Conservation (phyloP, 2,329 filamentous ascomycete species). For the Trichoderma cornu-damae region DNA sequence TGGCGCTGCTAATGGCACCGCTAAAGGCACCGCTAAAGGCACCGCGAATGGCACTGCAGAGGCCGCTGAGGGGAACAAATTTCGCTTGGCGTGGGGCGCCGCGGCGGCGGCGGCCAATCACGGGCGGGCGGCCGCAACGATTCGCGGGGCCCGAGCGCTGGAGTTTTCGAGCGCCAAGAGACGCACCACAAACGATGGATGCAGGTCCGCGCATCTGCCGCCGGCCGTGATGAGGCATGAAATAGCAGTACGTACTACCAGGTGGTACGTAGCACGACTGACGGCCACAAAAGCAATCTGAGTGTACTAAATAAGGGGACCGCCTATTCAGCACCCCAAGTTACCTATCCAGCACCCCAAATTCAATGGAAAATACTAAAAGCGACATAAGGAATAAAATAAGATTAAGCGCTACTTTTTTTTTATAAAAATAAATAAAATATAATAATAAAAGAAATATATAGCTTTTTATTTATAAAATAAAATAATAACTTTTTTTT, state of each 20-base stretch:
- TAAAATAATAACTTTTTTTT: no score
- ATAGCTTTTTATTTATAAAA: no score
- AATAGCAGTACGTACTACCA: no score
- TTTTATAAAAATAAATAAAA: no score
- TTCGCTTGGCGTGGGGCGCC: slow-evolving; percentile 15
- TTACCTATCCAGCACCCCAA: no score
- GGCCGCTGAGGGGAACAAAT: slow-evolving; percentile 3
- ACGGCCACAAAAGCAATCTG: not conserved
- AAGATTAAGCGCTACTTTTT: no score
- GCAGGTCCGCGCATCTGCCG: slow-evolving; percentile 1
- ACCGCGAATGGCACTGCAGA: not conserved
- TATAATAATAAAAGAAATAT: no score
- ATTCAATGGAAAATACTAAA: no score
- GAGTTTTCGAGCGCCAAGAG: slow-evolving; percentile 11
- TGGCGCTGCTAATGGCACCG: not conserved
- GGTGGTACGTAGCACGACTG: not conserved
- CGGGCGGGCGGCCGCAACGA: not conserved
- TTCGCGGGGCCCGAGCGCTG: slow-evolving; percentile 1
- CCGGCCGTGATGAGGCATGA: not conserved
- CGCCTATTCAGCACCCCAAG: no score
- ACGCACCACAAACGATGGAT: slow-evolving; percentile 5
- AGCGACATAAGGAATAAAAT: no score
- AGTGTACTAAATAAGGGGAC: no score
- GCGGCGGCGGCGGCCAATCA: not conserved
- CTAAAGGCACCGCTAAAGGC: no score